A percentile compares a stretch with the other conserved stretches of the same genome.
Evolutionary conservation across 257 asterid genomes (phyloP).

Genomic region (Paulownia fortunei): DNA sequence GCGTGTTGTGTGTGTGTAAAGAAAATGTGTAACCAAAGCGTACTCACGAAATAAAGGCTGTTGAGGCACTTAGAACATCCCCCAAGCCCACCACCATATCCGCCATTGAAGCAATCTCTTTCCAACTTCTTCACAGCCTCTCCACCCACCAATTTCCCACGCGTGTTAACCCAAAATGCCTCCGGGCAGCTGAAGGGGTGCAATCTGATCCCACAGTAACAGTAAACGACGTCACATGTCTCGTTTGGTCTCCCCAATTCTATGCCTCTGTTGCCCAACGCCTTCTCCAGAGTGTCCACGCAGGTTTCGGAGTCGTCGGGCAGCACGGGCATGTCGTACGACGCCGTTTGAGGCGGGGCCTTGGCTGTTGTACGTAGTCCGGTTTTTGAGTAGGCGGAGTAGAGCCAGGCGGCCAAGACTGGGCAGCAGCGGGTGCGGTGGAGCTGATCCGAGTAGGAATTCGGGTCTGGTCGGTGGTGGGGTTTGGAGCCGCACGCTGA

Average conservation of each 20-base stretch:
- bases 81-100: constrained; percentile 52
- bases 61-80: constrained; percentile 84
- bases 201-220: constrained; percentile 86
- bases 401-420: constrained; percentile 90
- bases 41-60: constrained; percentile 58
- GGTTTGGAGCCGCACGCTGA: constrained; percentile 68
- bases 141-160: constrained; percentile 63
- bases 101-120: constrained; percentile 56
- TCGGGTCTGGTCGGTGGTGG: constrained; percentile 47
- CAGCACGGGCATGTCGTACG: constrained; percentile 81
- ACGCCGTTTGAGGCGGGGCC: constrained; percentile 46
- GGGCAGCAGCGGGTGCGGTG: constrained; percentile 92
- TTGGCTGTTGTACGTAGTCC: constrained; percentile 53
- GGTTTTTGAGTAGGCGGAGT: constrained; percentile 81
- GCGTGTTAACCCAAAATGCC: constrained; percentile 58
- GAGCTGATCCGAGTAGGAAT: constrained; percentile 50
- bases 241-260: constrained; percentile 63
- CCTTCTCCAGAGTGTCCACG: constrained; percentile 78
- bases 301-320: constrained; percentile 95
- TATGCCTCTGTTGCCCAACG: constrained; percentile 58
- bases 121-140: constrained; percentile 71
- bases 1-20: constrained; percentile 22
- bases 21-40: not conserved
- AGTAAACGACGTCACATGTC: constrained; percentile 83
- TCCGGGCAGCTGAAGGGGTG: constrained; percentile 82